Evolutionary conservation across 2,329 filamentous ascomycete species (phyloP), one percentile per base, ranked within the genome.

Genomic region (Capronia epimyces): DNA sequence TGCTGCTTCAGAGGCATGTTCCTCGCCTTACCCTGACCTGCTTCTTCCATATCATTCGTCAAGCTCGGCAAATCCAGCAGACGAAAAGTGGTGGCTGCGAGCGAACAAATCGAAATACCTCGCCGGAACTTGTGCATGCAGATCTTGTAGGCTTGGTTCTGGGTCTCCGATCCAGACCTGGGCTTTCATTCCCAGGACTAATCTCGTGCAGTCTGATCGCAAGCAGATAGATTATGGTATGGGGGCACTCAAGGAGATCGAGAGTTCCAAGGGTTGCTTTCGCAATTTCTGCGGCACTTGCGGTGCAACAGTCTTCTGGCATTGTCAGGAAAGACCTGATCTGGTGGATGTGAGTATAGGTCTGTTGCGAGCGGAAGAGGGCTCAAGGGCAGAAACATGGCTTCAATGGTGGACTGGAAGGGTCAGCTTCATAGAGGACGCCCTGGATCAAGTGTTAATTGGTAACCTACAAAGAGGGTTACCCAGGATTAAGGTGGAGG

Each of bases 111-210:
- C 67, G 3, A 79, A 73, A 54, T 86, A 81, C 62, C 67, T 83
- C 1, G 77, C 80, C 5, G 80, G 80, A 1, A 75, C 77, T 9
- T 86, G 83, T 60, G 72, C 75, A 1, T 87, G 84, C 64, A 72
- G 67, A 7, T 78, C 79, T 2, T 88, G 84, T 63, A 78, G 83
- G 7, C 69, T 81, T 2, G 67, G 68, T 1, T 75, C 77, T 1
- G 82, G 83, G 2, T 83, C 80, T 53, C 82, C 85, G 49, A 76
- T 86, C 42, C 77, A 84, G 59, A 69, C 76, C 0, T 87, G 83
- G 83, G 74, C 80, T 0, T 87, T 86, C 61, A 68, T 86, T 1
- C 81, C 82, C 0, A 71, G 73, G 21, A 65, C 68, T 1, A 82
- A 84, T 42, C 48, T 57, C n/a, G 12, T 52, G 5, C 55, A 57